Percentiles rank a stretch among this genome's conserved stretches.
These are phyloP conservation scores for Penicillium olsonii DNA, from an alignment of 2,329 filamentous ascomycete species.

Conservation along the genomic window DNA sequence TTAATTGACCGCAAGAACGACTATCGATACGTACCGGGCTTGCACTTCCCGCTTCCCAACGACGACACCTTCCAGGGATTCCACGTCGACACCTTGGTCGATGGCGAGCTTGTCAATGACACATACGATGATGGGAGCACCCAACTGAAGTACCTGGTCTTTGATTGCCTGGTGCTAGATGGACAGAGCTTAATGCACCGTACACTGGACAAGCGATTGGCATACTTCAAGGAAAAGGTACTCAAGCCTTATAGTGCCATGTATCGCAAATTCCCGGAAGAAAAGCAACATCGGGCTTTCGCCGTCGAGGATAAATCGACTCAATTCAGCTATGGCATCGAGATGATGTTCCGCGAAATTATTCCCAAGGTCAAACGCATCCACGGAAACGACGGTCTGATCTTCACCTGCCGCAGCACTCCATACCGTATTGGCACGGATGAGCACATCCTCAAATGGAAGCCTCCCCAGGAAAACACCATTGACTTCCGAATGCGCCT, in stretches of 20 bases:
- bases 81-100: slow-evolving; percentile 79
- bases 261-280: slow-evolving; percentile 71
- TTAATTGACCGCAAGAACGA: slow-evolving; percentile 98
- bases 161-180: slow-evolving; percentile 87
- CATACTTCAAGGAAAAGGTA: slow-evolving; percentile 77
- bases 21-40: slow-evolving; percentile 78
- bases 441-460: slow-evolving; percentile 95
- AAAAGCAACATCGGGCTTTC: slow-evolving; percentile 73
- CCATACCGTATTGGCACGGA: slow-evolving; percentile 90
- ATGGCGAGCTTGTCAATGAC: slow-evolving; percentile 92
- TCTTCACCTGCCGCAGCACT: slow-evolving; percentile 92
- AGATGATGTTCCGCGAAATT: slow-evolving; percentile 87
- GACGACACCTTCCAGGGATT: slow-evolving; percentile 63
- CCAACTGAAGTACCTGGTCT: slow-evolving; percentile 83
- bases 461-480: slow-evolving; percentile 91
- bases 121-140: slow-evolving; percentile 65
- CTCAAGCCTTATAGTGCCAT: slow-evolving; percentile 75
- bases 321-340: slow-evolving; percentile 83
- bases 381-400: slow-evolving; percentile 94
- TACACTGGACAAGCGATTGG: slow-evolving; percentile 84
- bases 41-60: slow-evolving; percentile 77
- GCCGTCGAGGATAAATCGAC: slow-evolving; percentile 84
- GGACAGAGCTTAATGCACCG: slow-evolving; percentile 73
- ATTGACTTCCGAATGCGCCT: slow-evolving; percentile 86
- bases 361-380: slow-evolving; percentile 71